Evolutionary conservation across 805 yeast species (phyloP).

Genomic region (Naumovozyma castellii): DNA sequence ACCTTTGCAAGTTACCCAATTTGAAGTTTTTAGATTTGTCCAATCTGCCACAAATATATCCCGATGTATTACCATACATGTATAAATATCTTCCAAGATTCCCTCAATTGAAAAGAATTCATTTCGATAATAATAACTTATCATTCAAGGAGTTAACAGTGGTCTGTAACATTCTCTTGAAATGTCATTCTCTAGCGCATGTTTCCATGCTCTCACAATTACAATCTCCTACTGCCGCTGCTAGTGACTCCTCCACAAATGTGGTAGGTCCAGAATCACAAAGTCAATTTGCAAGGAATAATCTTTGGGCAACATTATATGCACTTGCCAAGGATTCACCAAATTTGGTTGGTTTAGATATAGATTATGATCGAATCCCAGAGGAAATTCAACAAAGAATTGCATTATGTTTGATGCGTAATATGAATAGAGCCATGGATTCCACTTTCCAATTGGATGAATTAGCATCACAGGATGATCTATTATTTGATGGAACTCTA

Average conservation of each 20-base stretch:
- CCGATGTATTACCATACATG: slow-evolving; percentile 47
- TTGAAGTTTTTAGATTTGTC: slow-evolving; percentile 69
- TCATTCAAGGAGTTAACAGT: slow-evolving; percentile 45
- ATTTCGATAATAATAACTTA: slow-evolving; percentile 60
- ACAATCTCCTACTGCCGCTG: not conserved
- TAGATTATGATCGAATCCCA: slow-evolving; percentile 54
- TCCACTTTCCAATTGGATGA: slow-evolving; percentile 28
- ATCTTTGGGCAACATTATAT: slow-evolving; percentile 55
- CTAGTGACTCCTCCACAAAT: not conserved
- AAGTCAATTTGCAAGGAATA: slow-evolving; percentile 37
- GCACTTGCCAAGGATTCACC: slow-evolving; percentile 56
- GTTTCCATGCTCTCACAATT: slow-evolving; percentile 50
- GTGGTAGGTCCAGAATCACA: not conserved
- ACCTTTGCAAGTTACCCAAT: slow-evolving; percentile 44
- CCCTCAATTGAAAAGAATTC: slow-evolving; percentile 52
- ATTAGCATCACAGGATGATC: slow-evolving; percentile 40
- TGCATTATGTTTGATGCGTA: slow-evolving; percentile 73
- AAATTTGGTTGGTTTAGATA: slow-evolving; percentile 55
- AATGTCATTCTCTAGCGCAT: slow-evolving; percentile 56
- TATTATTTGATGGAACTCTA: slow-evolving; percentile 66
- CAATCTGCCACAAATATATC: slow-evolving; percentile 57
- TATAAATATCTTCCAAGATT: slow-evolving; percentile 60
- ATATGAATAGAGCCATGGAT: slow-evolving; percentile 56
- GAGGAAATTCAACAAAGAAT: slow-evolving; percentile 56
- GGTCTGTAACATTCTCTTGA: slow-evolving; percentile 63